Evolutionary conservation across 2,329 filamentous ascomycete species (phyloP).

Genomic region (Pseudocercospora fuligena): DNA sequence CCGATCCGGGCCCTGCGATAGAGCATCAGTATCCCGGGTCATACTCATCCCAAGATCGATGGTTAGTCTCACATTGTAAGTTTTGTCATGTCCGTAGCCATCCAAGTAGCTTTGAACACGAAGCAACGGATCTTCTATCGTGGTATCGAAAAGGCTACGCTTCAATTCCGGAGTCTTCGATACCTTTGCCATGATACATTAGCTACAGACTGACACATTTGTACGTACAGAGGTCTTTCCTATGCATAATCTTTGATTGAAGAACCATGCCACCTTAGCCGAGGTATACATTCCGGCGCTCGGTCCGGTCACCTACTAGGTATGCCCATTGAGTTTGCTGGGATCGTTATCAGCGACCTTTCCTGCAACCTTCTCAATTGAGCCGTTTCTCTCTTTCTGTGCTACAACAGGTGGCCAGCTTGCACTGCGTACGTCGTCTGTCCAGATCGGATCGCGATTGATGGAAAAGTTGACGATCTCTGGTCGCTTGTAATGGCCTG

Average conservation of each 20-base stretch:
- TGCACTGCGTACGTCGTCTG: neutral
- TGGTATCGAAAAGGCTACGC: conserved; percentile 15
- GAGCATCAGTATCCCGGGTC: neutral
- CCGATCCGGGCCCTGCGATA: conserved; percentile 16
- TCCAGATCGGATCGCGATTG: conserved; percentile 1
- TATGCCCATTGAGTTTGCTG: neutral
- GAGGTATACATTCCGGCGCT: neutral
- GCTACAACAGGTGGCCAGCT: neutral
- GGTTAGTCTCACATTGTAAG: conserved; percentile 2
- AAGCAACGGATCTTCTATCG: conserved; percentile 18
- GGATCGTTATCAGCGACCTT: too few species aligned
- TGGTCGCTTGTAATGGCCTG: neutral
- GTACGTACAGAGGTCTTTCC: neutral
- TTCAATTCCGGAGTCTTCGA: neutral
- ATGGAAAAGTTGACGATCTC: neutral
- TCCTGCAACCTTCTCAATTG: too few species aligned
- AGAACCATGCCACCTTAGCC: neutral
- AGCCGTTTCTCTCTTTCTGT: too few species aligned
- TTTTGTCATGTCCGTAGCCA: conserved; percentile 14
- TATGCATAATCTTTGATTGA: neutral
- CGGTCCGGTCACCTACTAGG: neutral
- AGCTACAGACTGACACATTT: neutral
- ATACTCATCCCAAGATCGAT: too few species aligned
- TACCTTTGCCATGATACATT: neutral
- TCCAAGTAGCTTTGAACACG: conserved; percentile 20